Evolutionary conservation across 352 stramenopile genomes (phyloP), one percentile per base, ranked within the genome.

Genomic region (Globisporangium polare): DNA sequence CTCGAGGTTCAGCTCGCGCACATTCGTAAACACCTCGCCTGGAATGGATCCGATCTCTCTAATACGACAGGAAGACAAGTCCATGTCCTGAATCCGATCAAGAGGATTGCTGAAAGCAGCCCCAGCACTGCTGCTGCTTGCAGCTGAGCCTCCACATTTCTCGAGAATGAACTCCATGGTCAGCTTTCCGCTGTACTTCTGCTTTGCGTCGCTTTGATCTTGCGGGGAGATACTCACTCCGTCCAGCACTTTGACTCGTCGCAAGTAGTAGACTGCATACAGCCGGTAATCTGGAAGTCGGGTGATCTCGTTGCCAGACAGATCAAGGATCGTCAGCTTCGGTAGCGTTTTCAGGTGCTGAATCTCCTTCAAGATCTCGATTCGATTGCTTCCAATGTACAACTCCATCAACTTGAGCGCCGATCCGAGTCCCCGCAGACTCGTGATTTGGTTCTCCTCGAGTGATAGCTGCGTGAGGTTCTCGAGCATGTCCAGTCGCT

Each of bases 121-220:
- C 13, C 12, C 35, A 39, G 9, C 7, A 22, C 20, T 70, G 5
- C 41, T 26, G 37, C 18, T 58, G 3, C 59, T 62, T 31, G 53
- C 62, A 45, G 67, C 53, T 5, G 18, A 4, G 17, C 17, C 18
- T 15, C 75, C 62, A 46, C 89, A 89, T 45, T 95, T 95, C 9
- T 96, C 87, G 17, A 83, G 53, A 53, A 96, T 79, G 53, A 92
- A 90, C 63, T 96, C 89, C 0, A 88, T 69, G 12, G 83, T 92
- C 45, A 96, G 68, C 31, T 92, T 94, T 17, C 89, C 89, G 18
- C 83, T 92, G 67, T 95, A 96, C 57, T 90, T 90, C 60, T 95
- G 86, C 47, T 94, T 94, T 6, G 89, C 86, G 13, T 90, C 79
- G 50, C 74, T 90, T 54, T 92, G 78, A 9, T 92, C 73, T 71